Evolutionary conservation across 257 asterid species (phyloP).

Genomic region (Nicotiana knightiana): DNA sequence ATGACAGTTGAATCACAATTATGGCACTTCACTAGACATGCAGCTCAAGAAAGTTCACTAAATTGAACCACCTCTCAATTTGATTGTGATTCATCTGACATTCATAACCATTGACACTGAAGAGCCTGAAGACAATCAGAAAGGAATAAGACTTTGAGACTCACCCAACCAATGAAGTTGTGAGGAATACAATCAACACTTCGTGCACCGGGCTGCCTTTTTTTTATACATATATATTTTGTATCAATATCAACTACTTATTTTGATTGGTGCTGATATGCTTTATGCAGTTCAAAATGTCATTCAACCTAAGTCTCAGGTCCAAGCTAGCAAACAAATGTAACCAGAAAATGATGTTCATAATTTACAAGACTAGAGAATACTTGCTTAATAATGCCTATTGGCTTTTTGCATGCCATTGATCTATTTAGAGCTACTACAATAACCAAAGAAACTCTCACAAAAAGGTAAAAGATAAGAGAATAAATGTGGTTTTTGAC

Average conservation of each 20-base stretch:
- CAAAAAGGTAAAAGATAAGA: not conserved
- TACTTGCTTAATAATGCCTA: not conserved
- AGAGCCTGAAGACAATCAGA: not conserved
- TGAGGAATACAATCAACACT: no score
- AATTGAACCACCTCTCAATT: not conserved
- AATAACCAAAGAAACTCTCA: not conserved
- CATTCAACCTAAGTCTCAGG: no score
- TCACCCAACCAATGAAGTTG: constrained; percentile 17
- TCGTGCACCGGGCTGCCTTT: no score
- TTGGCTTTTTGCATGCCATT: not conserved
- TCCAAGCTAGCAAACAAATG: no score
- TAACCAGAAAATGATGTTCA: not conserved
- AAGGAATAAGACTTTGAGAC: not conserved
- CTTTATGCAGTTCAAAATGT: no score
- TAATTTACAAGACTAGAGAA: not conserved
- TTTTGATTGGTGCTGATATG: no score
- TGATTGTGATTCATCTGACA: constrained; percentile 34
- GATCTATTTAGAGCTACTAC: not conserved
- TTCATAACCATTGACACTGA: constrained; percentile 18
- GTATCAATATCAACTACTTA: no score
- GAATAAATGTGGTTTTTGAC: not conserved
- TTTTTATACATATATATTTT: no score
- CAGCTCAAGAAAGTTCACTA: not conserved
- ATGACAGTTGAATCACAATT: constrained; percentile 14
- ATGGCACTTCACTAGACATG: not conserved